Evolutionary conservation across 176 grass and related monocot genomes (phyloP).

Genomic region (Aegilops bicornis): DNA sequence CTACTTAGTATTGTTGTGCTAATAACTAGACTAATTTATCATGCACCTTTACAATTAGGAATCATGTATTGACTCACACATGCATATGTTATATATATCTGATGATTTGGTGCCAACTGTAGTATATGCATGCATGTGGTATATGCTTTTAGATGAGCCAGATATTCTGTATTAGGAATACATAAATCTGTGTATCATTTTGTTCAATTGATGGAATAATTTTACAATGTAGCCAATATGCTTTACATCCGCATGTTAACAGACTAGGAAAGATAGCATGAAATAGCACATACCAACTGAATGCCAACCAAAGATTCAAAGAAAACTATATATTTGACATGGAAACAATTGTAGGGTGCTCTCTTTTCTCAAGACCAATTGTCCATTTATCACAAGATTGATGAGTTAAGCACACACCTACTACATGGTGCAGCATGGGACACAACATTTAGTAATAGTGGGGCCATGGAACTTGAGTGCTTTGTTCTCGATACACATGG

Average conservation of each 20-base stretch:
- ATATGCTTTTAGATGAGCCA: neutral
- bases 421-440: neutral
- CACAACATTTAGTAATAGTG: neutral
- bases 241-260: neutral
- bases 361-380: neutral
- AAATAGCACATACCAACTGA: neutral
- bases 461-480: too few species aligned
- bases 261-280: neutral
- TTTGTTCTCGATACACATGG: neutral
- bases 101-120: neutral
- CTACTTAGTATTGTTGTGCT: neutral
- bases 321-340: neutral
- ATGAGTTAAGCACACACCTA: neutral
- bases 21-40: neutral
- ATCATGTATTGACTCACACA: neutral
- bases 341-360: neutral
- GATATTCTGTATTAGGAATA: neutral
- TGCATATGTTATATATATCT: neutral
- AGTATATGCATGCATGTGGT: neutral
- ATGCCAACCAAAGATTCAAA: neutral
- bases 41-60: neutral
- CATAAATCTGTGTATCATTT: neutral
- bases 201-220: neutral
- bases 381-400: neutral
- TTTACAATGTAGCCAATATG: neutral